Evolutionary conservation across 305 asterid species (phyloP), one percentile per base, ranked within the genome.

Genomic region (Andrographis paniculata): DNA sequence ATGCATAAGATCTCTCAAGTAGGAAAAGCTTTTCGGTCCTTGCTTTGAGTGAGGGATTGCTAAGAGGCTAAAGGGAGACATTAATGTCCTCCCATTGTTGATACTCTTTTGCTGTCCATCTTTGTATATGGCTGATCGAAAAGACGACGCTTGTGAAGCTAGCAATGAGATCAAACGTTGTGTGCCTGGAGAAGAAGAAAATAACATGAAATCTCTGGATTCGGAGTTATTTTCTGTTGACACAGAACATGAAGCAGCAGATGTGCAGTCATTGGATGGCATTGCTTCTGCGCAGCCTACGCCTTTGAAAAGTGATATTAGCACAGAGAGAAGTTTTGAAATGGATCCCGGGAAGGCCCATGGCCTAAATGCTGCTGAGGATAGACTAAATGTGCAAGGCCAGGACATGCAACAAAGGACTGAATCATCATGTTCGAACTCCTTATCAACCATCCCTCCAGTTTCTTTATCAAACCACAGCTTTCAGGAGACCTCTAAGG

Each of bases 361-460:
- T 24, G 35, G 18, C 19, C 14, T 46, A 16, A 53, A 14, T 31
- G 58, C 48, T 47, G 52, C 49, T 24, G 67, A 64, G 42, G 61
- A 65, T 28, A 53, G 57, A 10, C 28, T 50, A 38, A 51, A 55
- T 42, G 5, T 42, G 4, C 13, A 14, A 24, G 18, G 13, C 21
- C 61, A 47, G 4, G 67, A 60, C 44, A 47, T 60, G 20, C 69
- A 66, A 47, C 65, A 65, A 40, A 48, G 49, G 61, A 61, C 70
- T 2, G 82, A 79, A 60, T 79, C 84, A 52, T 79, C 88, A 10
- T 75, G 79, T 52, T 79, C 88, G 6, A 71, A 68, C 39, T 72
- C 81, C 23, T 38, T 73, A 20, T 50, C 69, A 1, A 30, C 52
- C 14, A 21, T 52, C 33, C 55, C 44, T 50, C 73, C 71, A 0